Percentiles rank a stretch among this genome's conserved stretches.
Conservation (phyloP, 2,329 filamentous ascomycete species). For the Paecilomyces formosus region DNA sequence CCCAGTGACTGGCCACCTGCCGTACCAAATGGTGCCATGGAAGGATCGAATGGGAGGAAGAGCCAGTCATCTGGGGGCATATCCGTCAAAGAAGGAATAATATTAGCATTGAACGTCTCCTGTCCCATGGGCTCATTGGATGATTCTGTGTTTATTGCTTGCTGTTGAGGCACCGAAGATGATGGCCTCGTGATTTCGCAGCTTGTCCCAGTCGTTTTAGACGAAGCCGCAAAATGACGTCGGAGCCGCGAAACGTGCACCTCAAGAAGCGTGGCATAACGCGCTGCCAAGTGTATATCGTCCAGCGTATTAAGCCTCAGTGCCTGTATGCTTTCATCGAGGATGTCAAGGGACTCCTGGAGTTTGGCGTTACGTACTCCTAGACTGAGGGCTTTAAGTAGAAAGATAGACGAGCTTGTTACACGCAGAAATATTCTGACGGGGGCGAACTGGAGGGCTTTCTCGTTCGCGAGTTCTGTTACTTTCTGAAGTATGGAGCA, state of each 20-base stretch:
- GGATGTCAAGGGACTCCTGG: slow-evolving; percentile 40
- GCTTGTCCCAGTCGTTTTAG: slow-evolving; percentile 8
- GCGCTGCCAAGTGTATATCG: slow-evolving; percentile 45
- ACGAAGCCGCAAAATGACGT: slow-evolving; percentile 24
- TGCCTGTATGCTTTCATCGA: slow-evolving; percentile 42
- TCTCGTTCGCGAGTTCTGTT: slow-evolving; percentile 40
- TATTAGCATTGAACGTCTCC: not conserved
- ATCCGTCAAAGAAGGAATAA: slow-evolving; percentile 14
- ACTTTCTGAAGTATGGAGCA: slow-evolving; percentile 46
- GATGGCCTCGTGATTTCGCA: slow-evolving; percentile 6
- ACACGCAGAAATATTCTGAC: slow-evolving; percentile 48
- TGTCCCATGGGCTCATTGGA: not conserved
- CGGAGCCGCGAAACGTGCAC: slow-evolving; percentile 36
- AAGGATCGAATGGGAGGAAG: slow-evolving; percentile 35
- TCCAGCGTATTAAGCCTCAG: slow-evolving; percentile 43
- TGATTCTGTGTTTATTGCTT: not conserved
- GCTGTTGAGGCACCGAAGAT: slow-evolving; percentile 5
- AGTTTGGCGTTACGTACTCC: slow-evolving; percentile 44
- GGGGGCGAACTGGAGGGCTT: slow-evolving; percentile 44
- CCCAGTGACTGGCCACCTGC: slow-evolving; percentile 30
- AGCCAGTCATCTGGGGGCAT: slow-evolving; percentile 35
- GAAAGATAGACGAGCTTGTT: slow-evolving; percentile 48
- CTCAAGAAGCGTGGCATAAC: slow-evolving; percentile 45
- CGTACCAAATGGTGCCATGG: slow-evolving; percentile 37
- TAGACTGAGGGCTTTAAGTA: slow-evolving; percentile 45